Percentiles rank a stretch among this genome's conserved stretches.
Evolutionary conservation across 305 asterid species (phyloP).

Genomic region (Solanum hybrid): DNA sequence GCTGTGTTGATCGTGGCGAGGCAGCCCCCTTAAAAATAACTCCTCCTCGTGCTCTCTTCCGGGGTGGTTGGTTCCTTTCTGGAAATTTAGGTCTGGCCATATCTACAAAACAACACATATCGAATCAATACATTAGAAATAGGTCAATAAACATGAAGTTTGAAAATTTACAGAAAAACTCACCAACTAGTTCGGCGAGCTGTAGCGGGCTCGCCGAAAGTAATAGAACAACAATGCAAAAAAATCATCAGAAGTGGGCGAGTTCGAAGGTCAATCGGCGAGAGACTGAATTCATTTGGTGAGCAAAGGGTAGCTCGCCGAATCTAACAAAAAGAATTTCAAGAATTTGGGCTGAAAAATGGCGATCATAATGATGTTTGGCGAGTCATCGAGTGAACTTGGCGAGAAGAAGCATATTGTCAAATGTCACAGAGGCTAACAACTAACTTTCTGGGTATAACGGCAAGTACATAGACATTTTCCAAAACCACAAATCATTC

Average conservation of each 20-base stretch:
- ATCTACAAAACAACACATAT: background rate
- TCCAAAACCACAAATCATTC: too few species aligned
- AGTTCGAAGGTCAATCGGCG: too few species aligned
- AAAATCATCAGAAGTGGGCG: background rate
- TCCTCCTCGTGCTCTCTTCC: background rate
- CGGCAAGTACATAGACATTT: too few species aligned
- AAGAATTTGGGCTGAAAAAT: background rate
- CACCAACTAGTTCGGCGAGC: background rate
- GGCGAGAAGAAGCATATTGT: too few species aligned
- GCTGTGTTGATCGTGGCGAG: background rate
- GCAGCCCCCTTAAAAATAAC: background rate
- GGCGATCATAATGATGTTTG: background rate
- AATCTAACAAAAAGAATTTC: too few species aligned
- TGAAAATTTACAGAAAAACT: background rate
- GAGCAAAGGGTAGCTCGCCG: background rate
- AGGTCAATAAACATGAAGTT: too few species aligned
- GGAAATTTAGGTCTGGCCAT: background rate
- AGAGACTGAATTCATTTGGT: background rate
- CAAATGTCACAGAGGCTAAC: background rate
- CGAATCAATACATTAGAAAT: background rate
- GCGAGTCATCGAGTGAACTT: background rate
- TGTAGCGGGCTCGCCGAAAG: background rate
- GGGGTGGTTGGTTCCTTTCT: background rate
- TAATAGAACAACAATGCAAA: background rate
- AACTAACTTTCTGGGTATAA: too few species aligned